phyloP scores from a whole-genome alignment of 768 basidiomycete genomes.

The Suillus fuscotomentosus region DNA sequence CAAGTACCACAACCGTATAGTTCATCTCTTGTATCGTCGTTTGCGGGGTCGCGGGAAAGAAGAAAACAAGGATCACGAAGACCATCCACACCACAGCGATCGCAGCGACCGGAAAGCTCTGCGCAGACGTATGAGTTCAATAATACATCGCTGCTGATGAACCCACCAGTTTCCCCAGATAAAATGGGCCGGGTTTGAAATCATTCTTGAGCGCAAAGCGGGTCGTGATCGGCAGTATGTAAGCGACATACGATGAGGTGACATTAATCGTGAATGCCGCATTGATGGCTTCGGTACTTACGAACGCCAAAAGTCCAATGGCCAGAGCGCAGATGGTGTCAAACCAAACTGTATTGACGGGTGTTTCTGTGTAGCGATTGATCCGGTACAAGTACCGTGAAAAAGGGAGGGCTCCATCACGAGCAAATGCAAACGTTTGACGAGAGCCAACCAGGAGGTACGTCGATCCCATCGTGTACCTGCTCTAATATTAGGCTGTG shows the following conservation, averaged over 20 bases:
- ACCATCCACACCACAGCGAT: conserved; percentile 35
- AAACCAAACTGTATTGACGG: neutral
- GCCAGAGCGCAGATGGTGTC: neutral
- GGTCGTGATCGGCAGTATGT: neutral
- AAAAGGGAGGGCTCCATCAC: no score
- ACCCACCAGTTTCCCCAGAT: neutral
- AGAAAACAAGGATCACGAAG: conserved; percentile 30
- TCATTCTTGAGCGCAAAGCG: neutral
- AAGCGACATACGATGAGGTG: neutral
- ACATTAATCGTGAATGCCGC: neutral
- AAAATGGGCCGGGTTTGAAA: no score
- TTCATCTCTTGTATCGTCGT: neutral
- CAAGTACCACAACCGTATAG: conserved; percentile 12
- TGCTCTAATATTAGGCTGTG: neutral
- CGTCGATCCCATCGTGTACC: neutral
- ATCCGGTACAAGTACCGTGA: no score
- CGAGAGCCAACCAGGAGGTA: no score
- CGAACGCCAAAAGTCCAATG: neutral
- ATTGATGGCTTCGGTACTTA: neutral
- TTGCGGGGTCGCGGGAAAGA: conserved; percentile 15
- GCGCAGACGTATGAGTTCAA: neutral
- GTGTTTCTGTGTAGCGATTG: neutral
- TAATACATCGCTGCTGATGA: neutral
- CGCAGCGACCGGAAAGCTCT: conserved; percentile 30
- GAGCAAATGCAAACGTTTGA: no score